Evolutionary conservation across 1,284 basidiomycete genomes (phyloP), one percentile per base, ranked within the genome.

Genomic region (Rhodotorula sp.): DNA sequence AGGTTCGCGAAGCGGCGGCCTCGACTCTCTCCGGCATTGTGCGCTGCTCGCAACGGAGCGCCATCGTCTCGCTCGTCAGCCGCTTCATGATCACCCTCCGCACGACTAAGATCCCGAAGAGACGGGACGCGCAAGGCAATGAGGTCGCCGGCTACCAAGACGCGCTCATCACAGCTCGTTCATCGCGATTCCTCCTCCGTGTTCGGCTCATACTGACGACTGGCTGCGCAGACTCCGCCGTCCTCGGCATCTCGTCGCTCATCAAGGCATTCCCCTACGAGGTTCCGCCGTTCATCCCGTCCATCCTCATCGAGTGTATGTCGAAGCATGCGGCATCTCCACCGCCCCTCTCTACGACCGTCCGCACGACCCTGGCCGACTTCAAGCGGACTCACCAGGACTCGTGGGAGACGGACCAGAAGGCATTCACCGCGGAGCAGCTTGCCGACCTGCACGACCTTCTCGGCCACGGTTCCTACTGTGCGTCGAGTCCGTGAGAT

Each of bases 1-100:
- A 97, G 82, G 94, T 97, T 39, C 86, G 94, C 70, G 91, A 94
- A 80, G 94, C 91, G 85, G 91, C 92, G n/a, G 91, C 91, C 8
- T 89, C 89, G 10, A 90, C 92, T 52, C 83, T 99, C 46, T 90
- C 91, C 27, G 91, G 92, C 29, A 89, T 99, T 74, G 86, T 99
- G 48, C 86, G 95, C 72, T 96, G 93, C 78, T 95, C 93, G 19
- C 93, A 97, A 79, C 86, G 94, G 64, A 86, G 91, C 69, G 90
- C 89, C 77, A 94, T 98, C 76, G 82, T 90, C 60, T 88, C 89
- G 9, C 83, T 98, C 75, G 76, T 94, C 90, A 88, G 91, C 78
- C 90, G 88, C 39, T 97, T 95, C 80, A 82, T 90, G 59, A 84
- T 82, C 81, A 73, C 89, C 64, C 85, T 89, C 65, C 83, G 84